Evolutionary conservation across 805 yeast species (phyloP).

Genomic region (Helenozyma baotianmanensis): DNA sequence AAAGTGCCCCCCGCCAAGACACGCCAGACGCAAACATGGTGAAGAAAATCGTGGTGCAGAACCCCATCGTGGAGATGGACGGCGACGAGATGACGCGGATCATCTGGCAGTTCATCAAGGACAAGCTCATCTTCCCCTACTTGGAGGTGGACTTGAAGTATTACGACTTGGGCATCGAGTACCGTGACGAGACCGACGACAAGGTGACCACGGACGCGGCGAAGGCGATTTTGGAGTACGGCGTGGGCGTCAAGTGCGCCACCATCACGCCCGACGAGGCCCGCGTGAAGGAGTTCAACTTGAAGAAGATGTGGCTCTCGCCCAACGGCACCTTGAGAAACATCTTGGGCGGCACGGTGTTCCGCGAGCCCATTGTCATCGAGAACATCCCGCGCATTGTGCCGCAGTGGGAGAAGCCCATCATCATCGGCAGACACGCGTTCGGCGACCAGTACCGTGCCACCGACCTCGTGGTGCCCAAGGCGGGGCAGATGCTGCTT

Average conservation of each 20-base stretch:
- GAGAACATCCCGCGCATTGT: conserved; percentile 73
- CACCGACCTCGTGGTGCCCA: conserved; percentile 63
- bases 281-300: conserved; percentile 66
- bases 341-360: conserved; percentile 77
- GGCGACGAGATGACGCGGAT: conserved; percentile 88
- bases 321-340: conserved; percentile 85
- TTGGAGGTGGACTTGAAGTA: conserved; percentile 70
- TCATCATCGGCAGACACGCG: conserved; percentile 82
- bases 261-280: conserved; percentile 83
- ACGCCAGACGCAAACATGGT: conserved; percentile 8
- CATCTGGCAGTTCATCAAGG: conserved; percentile 74
- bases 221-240: conserved; percentile 65
- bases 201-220: conserved; percentile 77
- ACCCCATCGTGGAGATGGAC: conserved; percentile 73
- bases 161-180: conserved; percentile 65
- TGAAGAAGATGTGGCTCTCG: conserved; percentile 80
- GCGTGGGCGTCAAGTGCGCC: conserved; percentile 82
- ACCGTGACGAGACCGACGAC: conserved; percentile 69
- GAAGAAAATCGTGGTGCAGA: conserved; percentile 60
- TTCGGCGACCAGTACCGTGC: conserved; percentile 84
- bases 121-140: conserved; percentile 62
- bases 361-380: conserved; percentile 79
- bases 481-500: conserved; percentile 63
- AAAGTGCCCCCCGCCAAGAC: no score
- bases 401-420: conserved; percentile 79